Base-by-base conservation (phyloP, 345 rosid genomes). In the Garcia nutans region DNA sequence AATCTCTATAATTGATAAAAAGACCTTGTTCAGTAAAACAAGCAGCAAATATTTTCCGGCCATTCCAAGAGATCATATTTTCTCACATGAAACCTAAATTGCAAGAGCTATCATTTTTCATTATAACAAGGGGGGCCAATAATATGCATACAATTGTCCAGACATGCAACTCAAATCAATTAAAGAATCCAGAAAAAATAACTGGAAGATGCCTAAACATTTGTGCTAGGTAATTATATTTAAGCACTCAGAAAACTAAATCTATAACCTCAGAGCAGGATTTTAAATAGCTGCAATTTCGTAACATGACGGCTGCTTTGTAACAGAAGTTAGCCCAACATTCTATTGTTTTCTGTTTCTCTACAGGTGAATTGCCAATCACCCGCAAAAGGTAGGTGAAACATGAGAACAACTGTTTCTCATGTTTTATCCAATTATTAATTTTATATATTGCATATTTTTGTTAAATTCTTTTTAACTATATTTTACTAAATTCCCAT, bases 61-160 rank as follows among this genome's bases (percentile, higher is more conserved):
- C 77, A 56, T 41, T 44, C 33, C 37, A 15, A 23, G 12, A 24
- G 52, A 41, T 71, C 37, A 68, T 76, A 26, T 11, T 37, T 57
- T 67, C 60, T 70, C 33, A 42, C 11, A 60, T 31, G 56, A 37
- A 73, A 33, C 61, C 75, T 65, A 71, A 41, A 37, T 9, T 31
- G 68, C 47, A 41, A 66, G 71, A 74, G 33, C 47, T 26, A 57
- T 28, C 64, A 55, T 52, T 65, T 26, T 64, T 42, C 61, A 23
- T 42, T 37, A 20, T 47, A 80, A 17, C 59, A 74, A 64, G 19
- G 31, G 19, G 33, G 71, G 42, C 55, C 23, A 60, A 58, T 13
- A 28, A 20, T 37, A 19, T 16, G 65, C 33, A 23, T 65, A 47
- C 22, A 7, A 37, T 33, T 13, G 42, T 37, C 10, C 6, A 28